These are phyloP conservation scores for Eragrostis curvula DNA, from an alignment of 176 grass and related monocot genomes.

Conservation along the genomic window DNA sequence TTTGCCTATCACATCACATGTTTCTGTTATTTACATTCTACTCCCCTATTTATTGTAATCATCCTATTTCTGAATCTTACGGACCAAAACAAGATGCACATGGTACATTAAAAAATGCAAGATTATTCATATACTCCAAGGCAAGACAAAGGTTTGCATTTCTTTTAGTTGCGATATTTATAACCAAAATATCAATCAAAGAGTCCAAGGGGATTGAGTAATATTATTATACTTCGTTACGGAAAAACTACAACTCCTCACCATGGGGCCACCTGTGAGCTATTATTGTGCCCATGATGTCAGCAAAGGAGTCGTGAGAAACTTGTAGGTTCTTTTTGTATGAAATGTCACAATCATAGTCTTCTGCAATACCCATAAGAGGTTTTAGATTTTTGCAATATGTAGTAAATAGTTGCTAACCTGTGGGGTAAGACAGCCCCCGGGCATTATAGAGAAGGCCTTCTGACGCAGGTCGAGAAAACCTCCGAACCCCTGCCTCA, in stretches of 20 bases:
- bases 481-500: no score
- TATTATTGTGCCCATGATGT: not conserved
- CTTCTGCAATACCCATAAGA: not conserved
- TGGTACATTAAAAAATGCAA: not conserved
- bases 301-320: not conserved
- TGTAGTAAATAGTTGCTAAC: not conserved
- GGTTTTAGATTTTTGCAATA: no score
- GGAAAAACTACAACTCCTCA: not conserved
- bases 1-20: not conserved
- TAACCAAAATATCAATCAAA: not conserved
- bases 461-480: no score
- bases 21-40: not conserved
- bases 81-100: conserved; percentile 4
- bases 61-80: not conserved
- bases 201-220: not conserved
- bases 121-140: not conserved
- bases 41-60: not conserved
- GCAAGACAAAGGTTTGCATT: not conserved
- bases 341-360: not conserved
- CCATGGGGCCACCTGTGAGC: not conserved
- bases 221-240: not conserved
- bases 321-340: not conserved
- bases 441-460: no score
- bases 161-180: conserved; percentile 4
- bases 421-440: no score